Conservation (phyloP, 306 rosid genomes). For the Quercus robur region DNA sequence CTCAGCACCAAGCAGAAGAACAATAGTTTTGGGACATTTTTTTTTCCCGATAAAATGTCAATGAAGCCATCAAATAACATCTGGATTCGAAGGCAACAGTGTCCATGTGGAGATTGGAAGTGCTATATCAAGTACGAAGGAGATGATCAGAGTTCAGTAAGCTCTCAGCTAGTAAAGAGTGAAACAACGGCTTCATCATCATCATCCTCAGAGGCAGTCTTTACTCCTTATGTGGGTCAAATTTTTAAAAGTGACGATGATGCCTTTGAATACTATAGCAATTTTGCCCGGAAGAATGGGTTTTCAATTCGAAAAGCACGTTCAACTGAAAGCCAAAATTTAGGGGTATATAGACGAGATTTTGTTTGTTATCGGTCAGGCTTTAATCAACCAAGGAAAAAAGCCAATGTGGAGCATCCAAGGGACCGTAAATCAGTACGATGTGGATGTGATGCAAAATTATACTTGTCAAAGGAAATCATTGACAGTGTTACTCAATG, state of each 20-base stretch:
- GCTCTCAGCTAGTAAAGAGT: slow-evolving; percentile 37
- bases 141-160: slow-evolving; percentile 40
- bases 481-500: slow-evolving; percentile 53
- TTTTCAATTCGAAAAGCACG: slow-evolving; percentile 70
- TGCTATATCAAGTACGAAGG: slow-evolving; percentile 59
- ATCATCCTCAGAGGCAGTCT: slow-evolving; percentile 43
- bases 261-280: slow-evolving; percentile 63
- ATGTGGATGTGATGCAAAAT: slow-evolving; percentile 72
- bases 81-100: slow-evolving; percentile 60
- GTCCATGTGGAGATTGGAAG: slow-evolving; percentile 77
- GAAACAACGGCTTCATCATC: slow-evolving; percentile 28
- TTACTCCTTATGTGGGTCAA: slow-evolving; percentile 73
- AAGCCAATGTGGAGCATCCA: slow-evolving; percentile 66
- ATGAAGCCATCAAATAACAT: slow-evolving; percentile 50
- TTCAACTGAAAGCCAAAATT: slow-evolving; percentile 65
- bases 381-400: slow-evolving; percentile 68
- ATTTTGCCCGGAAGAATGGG: slow-evolving; percentile 64
- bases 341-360: slow-evolving; percentile 64
- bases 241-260: slow-evolving; percentile 59
- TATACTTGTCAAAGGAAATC: slow-evolving; percentile 66
- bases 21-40: not conserved
- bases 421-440: slow-evolving; percentile 67
- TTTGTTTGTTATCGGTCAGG: slow-evolving; percentile 72
- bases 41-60: slow-evolving; percentile 14
- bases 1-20: slow-evolving; percentile 4